Conservation (phyloP, 2,329 filamentous ascomycete species). For the Lasiodiplodia citricola region DNA sequence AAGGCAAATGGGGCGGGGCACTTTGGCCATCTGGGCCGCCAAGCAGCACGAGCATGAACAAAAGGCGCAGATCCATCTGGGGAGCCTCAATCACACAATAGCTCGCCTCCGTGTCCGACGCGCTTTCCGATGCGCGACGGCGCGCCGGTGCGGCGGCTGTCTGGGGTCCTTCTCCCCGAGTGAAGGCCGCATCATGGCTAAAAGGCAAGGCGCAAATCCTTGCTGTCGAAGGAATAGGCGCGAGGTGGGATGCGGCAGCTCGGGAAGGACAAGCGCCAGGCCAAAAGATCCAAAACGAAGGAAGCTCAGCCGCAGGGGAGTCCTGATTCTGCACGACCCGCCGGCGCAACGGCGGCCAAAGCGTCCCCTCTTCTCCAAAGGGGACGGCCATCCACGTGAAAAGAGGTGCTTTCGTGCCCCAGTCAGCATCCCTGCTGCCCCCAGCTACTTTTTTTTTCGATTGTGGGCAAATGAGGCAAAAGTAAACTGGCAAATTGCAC, state of each 20-base stretch:
- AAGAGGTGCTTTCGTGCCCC: not conserved
- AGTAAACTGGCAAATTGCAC: not conserved
- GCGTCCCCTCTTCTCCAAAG: not conserved
- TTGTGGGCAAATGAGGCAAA: not conserved
- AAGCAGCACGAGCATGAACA: conserved; percentile 14
- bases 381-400: conserved; percentile 4
- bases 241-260: conserved; percentile 16
- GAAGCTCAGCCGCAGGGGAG: not conserved
- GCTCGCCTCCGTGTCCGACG: conserved; percentile 2
- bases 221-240: conserved; percentile 19
- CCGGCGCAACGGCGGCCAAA: conserved; percentile 6
- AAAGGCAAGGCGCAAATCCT: not conserved
- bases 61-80: conserved; percentile 15
- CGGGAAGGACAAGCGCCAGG: not conserved
- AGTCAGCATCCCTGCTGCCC: not conserved
- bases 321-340: conserved; percentile 23
- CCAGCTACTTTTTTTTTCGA: not conserved
- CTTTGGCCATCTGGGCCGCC: conserved; percentile 10
- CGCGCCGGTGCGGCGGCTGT: conserved; percentile 12
- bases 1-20: conserved; percentile 5
- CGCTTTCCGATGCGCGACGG: not conserved
- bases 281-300: not conserved
- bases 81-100: conserved; percentile 21
- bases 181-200: not conserved
- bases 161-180: conserved; percentile 13